Evolutionary conservation across 257 asterid genomes (phyloP), one percentile per base, ranked within the genome.

Genomic region (Galeopsis tetrahit): DNA sequence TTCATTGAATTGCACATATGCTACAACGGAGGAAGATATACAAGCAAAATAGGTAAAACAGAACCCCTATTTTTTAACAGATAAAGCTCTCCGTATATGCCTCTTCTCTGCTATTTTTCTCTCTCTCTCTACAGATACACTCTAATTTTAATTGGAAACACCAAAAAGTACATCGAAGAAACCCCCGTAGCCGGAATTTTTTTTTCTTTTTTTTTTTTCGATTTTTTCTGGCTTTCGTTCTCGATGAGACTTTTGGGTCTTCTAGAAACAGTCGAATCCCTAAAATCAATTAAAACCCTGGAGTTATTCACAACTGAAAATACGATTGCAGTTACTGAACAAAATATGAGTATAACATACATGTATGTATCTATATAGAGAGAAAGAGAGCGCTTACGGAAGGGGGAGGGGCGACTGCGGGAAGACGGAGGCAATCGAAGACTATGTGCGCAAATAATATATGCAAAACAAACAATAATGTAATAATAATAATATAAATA

Each of bases 251-350:
- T 48, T 75, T 64, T 65, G 77, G 72, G 77, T 74, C 82, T 74
- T 77, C 82, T 63, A 60, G 28, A 70, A 67, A 71, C 77, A 62
- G 80, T 64, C 70, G 76, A 71, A 78, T 62, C 83, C 87, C 87
- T 83, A 83, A 61, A 66, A 57, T 75, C 76, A 66, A 80, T 43
- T 59, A 68, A 69, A 75, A 42, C 39, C 64, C 75, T 48, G 71
- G 60, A 73, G 72, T 78, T 73, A 75, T 48, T 68, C 71, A 46
- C 72, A 53, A 62, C 71, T 42, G 65, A n/a, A 14, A 51, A 64
- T 34, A 43, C 28, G 46, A 69, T 71, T 48, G n/a, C 42, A 21
- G 31, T 39, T 13, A 67, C 28, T 13, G 60, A 69, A 42, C 10
- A 56, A 21, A 21, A 43, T 55, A 71, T 5, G 14, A 5, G 5